Conservation (phyloP, 306 rosid genomes). For the Casuarina cunninghamiana region DNA sequence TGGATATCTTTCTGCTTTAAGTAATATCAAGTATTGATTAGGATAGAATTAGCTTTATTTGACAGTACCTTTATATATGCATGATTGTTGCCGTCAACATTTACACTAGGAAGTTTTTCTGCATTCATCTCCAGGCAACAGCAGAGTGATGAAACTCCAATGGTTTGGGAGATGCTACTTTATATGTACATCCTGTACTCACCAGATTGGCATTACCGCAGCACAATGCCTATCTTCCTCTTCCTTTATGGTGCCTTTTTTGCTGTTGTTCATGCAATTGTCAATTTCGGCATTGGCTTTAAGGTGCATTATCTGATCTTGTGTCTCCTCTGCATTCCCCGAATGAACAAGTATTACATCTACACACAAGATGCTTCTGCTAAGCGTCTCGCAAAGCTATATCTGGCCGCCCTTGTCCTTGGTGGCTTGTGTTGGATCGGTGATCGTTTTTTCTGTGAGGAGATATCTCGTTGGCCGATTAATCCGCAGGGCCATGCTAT, state of each 20-base stretch:
- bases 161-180: constrained; percentile 92
- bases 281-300: constrained; percentile 65
- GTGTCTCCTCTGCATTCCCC: constrained; percentile 78
- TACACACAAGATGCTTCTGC: constrained; percentile 55
- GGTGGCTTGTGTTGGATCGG: constrained; percentile 68
- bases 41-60: neutral
- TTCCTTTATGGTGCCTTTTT: constrained; percentile 69
- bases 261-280: constrained; percentile 53
- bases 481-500: constrained; percentile 88
- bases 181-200: constrained; percentile 83
- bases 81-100: constrained; percentile 33
- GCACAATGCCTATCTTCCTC: constrained; percentile 86
- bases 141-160: constrained; percentile 85
- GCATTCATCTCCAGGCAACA: constrained; percentile 66
- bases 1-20: constrained; percentile 7
- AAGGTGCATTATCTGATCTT: constrained; percentile 65
- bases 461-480: constrained; percentile 56
- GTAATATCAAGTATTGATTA: neutral
- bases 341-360: constrained; percentile 89
- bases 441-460: constrained; percentile 63
- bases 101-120: constrained; percentile 15
- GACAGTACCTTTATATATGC: constrained; percentile 14
- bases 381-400: constrained; percentile 60
- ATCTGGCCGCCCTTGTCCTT: constrained; percentile 53
- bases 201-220: constrained; percentile 88